phyloP scores from a whole-genome alignment of 176 grass and related monocot genomes.

The Oryza australiensis region DNA sequence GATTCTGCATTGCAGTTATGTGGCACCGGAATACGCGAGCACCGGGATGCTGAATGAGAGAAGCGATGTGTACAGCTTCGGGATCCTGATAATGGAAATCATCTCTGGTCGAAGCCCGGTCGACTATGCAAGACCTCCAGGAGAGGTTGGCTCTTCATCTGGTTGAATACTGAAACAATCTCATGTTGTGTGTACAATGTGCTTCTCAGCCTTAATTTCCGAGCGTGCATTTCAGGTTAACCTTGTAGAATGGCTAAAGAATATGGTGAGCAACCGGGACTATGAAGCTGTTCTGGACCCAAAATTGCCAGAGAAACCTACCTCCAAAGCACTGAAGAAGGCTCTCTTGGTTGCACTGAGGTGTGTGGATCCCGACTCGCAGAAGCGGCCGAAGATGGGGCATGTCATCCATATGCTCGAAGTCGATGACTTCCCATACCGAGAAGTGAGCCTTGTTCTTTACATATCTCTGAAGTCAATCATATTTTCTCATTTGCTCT shows the following conservation, averaged over 20 bases:
- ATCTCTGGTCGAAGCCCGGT: conserved; percentile 89
- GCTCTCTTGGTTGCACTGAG: conserved; percentile 78
- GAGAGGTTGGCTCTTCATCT: conserved; percentile 57
- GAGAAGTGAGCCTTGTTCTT: conserved; percentile 66
- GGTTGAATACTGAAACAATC: too few species aligned
- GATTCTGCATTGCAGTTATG: conserved; percentile 54
- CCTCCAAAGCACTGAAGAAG: conserved; percentile 82
- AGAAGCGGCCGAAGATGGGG: conserved; percentile 97
- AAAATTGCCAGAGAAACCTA: conserved; percentile 76
- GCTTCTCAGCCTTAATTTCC: not conserved
- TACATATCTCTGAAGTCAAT: conserved; percentile 16
- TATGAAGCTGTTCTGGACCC: conserved; percentile 78
- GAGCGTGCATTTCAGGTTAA: conserved; percentile 59
- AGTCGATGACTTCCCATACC: conserved; percentile 89
- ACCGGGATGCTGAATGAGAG: conserved; percentile 95
- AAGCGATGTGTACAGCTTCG: conserved; percentile 98
- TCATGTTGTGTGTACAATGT: not conserved
- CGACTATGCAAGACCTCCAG: conserved; percentile 68
- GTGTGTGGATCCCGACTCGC: conserved; percentile 91
- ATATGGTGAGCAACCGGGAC: conserved; percentile 77
- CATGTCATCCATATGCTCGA: conserved; percentile 98
- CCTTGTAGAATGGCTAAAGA: conserved; percentile 96
- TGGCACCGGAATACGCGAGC: conserved; percentile 96
- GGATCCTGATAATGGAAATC: conserved; percentile 92
- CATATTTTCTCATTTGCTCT: conserved; percentile 8